phyloP scores from a whole-genome alignment of 2,329 filamentous ascomycete genomes.

The Colletotrichum sidae region DNA sequence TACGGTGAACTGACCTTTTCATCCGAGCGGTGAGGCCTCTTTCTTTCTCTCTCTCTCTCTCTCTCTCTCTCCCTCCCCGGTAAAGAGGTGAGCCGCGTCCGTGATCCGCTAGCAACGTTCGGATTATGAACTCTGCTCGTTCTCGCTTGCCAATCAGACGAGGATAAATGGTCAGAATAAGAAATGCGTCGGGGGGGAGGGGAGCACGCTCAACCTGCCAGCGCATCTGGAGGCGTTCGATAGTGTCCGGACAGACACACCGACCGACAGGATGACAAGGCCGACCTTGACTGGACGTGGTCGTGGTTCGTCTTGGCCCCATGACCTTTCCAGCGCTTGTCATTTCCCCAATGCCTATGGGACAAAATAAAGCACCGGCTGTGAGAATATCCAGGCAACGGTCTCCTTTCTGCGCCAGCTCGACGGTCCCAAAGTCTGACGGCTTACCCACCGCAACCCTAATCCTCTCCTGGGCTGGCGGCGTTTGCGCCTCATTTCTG shows the following conservation, averaged over 20 bases:
- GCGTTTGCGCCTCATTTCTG: slow-evolving; percentile 4
- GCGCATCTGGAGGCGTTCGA: slow-evolving; percentile 30
- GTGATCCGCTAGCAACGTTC: too few relatives aligned
- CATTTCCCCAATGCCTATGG: neutral
- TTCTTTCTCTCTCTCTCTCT: too few relatives aligned
- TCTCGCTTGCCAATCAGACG: slow-evolving; percentile 4
- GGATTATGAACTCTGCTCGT: too few relatives aligned
- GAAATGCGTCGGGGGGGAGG: neutral
- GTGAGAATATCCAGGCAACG: slow-evolving; percentile 11
- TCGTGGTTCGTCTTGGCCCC: neutral
- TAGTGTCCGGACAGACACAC: slow-evolving; percentile 23
- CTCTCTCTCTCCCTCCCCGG: too few relatives aligned
- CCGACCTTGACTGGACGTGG: neutral
- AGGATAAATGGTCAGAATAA: slow-evolving; percentile 1
- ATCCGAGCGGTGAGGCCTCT: slow-evolving; percentile 7
- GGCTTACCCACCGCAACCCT: slow-evolving; percentile 2
- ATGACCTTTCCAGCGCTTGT: neutral
- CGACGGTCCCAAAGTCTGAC: slow-evolving; percentile 3
- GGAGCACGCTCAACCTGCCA: slow-evolving; percentile 3
- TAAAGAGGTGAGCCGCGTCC: too few relatives aligned
- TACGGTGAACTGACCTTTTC: slow-evolving; percentile 18
- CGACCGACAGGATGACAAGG: slow-evolving; percentile 5
- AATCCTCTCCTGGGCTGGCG: slow-evolving; percentile 6
- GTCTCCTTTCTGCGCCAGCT: neutral
- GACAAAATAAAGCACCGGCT: neutral